Evolutionary conservation across 306 rosid genomes (phyloP), one percentile per base, ranked within the genome.

Genomic region (Carpinus viminea): DNA sequence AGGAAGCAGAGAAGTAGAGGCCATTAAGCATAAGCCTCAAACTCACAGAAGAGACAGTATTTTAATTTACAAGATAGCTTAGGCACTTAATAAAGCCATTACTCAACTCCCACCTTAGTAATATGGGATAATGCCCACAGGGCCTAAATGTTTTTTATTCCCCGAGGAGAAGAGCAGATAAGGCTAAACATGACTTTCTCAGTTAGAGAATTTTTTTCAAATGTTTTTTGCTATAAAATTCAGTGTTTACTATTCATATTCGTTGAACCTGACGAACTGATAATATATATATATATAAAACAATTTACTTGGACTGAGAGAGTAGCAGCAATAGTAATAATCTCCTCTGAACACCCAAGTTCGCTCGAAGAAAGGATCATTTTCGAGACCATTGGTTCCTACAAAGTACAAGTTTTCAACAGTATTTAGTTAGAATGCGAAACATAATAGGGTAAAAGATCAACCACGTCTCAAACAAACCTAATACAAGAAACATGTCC

Each of bases 381-480:
- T 78, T 94, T 94, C 70, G 98, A 87, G 88, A 94, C 85, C 98
- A 92, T 90, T 51, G 98, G 98, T 72, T 94, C 98, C 98, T 94
- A 81, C 56, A 64, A 86, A 76, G 54, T 38, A 16, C 57, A 13
- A 43, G 24, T 43, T 52, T 69, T 46, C 54, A 74, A 64, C 17
- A 72, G 18, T 8, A 36, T 18, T 17, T 4, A 66, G 18, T 15
- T 38, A 66, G 10, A 2, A 38, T 38, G 8, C 36, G 72, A 41
- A 17, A 11, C 12, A 7, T 15, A 36, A 55, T 8, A 59, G 11
- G 65, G 36, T 20, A 59, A 41, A 41, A 41, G 28, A 59, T 59
- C 31, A 21, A 59, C 31, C 65, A 11, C 24, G 65, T 59, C 65
- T 20, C 34, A 59, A 59, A 59, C 34, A 24, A 59, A 59, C 34